Evolutionary conservation across 164 flowering plant species (phyloP).

Genomic region (Nelumbo lutea): DNA sequence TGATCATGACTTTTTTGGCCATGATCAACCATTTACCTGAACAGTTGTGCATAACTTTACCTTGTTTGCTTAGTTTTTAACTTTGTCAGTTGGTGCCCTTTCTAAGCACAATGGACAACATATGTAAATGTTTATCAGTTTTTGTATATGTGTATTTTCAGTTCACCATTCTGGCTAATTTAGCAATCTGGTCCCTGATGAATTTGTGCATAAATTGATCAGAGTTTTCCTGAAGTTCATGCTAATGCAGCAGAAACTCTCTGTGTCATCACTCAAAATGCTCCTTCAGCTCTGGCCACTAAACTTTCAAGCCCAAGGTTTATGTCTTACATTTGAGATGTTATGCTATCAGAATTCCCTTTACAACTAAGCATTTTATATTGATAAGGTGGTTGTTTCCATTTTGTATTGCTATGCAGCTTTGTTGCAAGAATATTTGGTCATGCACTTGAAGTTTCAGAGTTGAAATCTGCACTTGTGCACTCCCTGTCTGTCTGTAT

Average conservation of each 20-base stretch:
- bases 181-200: neutral
- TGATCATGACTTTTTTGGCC: neutral
- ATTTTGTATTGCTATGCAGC: constrained; percentile 36
- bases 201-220: constrained; percentile 12
- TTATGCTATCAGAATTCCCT: neutral
- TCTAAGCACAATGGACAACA: neutral
- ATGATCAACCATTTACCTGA: neutral
- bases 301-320: constrained; percentile 89
- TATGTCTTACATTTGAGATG: constrained; percentile 4
- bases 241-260: constrained; percentile 94
- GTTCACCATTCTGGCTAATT: neutral
- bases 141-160: neutral
- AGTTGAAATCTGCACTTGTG: constrained; percentile 77
- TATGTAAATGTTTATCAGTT: no score
- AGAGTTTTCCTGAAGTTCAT: constrained; percentile 91
- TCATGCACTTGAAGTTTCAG: constrained; percentile 78
- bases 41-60: no score
- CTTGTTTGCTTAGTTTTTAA: neutral
- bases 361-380: neutral
- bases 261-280: constrained; percentile 74
- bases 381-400: neutral
- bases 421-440: constrained; percentile 76
- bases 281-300: constrained; percentile 75
- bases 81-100: neutral
- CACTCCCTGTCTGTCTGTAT: constrained; percentile 88